phyloP scores from a whole-genome alignment of 768 basidiomycete species.

The Myochromella boudieri region DNA sequence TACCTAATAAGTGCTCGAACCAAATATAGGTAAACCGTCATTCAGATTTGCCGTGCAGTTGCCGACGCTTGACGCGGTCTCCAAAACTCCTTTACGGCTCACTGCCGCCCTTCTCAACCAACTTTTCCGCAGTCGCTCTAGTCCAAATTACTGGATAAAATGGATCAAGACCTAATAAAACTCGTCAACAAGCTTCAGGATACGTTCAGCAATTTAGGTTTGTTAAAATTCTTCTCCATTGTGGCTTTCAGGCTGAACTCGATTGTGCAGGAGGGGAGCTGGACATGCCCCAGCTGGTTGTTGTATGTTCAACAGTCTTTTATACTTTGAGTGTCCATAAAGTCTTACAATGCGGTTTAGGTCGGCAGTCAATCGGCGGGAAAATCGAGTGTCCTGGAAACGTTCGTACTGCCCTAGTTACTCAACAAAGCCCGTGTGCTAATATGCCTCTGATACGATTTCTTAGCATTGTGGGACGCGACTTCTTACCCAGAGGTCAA shows the following conservation, averaged over 20 bases:
- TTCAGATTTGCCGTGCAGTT: constrained; percentile 12
- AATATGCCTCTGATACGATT: constrained; percentile 1
- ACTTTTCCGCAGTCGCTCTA: constrained; percentile 5
- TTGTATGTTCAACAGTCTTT: constrained; percentile 51
- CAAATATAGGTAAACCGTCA: constrained; percentile 13
- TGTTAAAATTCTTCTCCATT: constrained; percentile 27
- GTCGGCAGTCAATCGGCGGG: constrained; percentile 97
- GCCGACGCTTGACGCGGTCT: constrained; percentile 18
- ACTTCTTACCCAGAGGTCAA: constrained; percentile 84
- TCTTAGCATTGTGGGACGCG: constrained; percentile 86
- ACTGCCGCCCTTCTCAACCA: constrained; percentile 6
- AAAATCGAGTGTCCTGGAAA: constrained; percentile 95
- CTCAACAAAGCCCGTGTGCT: neutral
- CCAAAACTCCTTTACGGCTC: constrained; percentile 15
- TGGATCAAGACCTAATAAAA: constrained; percentile 94
- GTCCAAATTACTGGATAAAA: constrained; percentile 28
- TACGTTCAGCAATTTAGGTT: constrained; percentile 86
- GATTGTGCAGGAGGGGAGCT: constrained; percentile 71
- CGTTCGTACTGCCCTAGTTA: constrained; percentile 52
- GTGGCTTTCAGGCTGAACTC: constrained; percentile 6
- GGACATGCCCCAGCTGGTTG: constrained; percentile 90
- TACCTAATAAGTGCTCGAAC: constrained; percentile 1
- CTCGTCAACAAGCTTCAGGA: constrained; percentile 96
- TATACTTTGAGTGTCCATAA: neutral
- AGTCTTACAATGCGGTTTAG: constrained; percentile 35